Evolutionary conservation across 2,329 filamentous ascomycete species (phyloP).

Genomic region (Plectosphaerella cucumerina): DNA sequence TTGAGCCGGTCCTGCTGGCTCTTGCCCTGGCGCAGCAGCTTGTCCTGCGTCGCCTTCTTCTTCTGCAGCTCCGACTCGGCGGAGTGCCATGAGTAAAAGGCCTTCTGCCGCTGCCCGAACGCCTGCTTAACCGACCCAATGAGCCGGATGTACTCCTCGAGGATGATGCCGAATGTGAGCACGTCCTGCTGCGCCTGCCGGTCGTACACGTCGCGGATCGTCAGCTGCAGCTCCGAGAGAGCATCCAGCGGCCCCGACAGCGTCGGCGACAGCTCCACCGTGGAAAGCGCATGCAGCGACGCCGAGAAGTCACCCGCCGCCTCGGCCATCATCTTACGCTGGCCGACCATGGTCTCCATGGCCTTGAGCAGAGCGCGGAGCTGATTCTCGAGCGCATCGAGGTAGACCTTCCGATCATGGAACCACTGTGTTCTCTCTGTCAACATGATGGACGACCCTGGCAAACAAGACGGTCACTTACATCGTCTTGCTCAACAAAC

Average conservation of each 20-base stretch:
- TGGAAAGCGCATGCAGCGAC: slow-evolving; percentile 86
- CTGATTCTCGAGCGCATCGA: slow-evolving; percentile 90
- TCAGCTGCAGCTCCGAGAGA: slow-evolving; percentile 87
- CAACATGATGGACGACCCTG: slow-evolving; percentile 1
- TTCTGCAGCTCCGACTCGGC: slow-evolving; percentile 90
- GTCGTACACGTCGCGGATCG: slow-evolving; percentile 92
- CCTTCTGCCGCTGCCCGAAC: slow-evolving; percentile 89
- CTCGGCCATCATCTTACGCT: slow-evolving; percentile 90
- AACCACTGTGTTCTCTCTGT: slow-evolving; percentile 66
- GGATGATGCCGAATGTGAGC: slow-evolving; percentile 91
- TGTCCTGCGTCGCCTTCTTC: slow-evolving; percentile 84
- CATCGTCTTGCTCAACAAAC: slow-evolving; percentile 96
- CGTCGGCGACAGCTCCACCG: slow-evolving; percentile 85
- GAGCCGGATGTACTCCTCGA: slow-evolving; percentile 95
- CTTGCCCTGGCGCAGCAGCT: slow-evolving; percentile 89
- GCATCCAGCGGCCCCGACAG: slow-evolving; percentile 87
- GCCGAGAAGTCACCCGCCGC: slow-evolving; percentile 90
- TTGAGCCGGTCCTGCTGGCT: slow-evolving; percentile 93
- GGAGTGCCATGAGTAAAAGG: slow-evolving; percentile 89
- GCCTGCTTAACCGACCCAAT: slow-evolving; percentile 94
- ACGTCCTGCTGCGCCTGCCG: slow-evolving; percentile 96
- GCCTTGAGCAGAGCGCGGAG: slow-evolving; percentile 87
- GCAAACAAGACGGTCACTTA: slow-evolving; percentile 38
- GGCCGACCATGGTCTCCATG: slow-evolving; percentile 86
- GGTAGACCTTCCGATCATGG: slow-evolving; percentile 90